Percentiles rank a stretch among this genome's conserved stretches.
phyloP scores from a whole-genome alignment of 2,329 filamentous ascomycete species.

The Calycina herbarum region DNA sequence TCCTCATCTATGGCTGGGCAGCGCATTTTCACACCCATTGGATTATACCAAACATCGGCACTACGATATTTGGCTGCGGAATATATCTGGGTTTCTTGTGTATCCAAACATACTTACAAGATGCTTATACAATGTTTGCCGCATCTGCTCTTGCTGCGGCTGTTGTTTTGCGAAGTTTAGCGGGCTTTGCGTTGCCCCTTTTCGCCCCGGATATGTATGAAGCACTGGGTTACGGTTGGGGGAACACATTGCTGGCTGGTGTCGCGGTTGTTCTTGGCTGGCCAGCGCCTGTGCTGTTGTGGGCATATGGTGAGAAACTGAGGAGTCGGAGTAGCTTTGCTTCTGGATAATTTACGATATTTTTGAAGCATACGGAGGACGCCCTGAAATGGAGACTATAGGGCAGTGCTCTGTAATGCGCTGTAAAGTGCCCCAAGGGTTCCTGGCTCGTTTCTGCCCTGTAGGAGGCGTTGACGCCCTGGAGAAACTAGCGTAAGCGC shows the following conservation, averaged over 20 bases:
- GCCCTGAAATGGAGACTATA: too few species aligned
- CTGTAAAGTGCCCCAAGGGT: too few species aligned
- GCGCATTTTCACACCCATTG: conserved; percentile 50
- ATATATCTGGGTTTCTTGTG: conserved; percentile 36
- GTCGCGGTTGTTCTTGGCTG: conserved; percentile 50
- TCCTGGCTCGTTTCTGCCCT: too few species aligned
- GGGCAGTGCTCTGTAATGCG: too few species aligned
- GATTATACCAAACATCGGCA: conserved; percentile 57
- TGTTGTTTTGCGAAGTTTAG: conserved; percentile 16
- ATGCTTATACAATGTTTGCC: conserved; percentile 41
- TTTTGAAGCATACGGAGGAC: too few species aligned
- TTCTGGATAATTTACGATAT: too few species aligned
- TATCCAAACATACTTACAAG: conserved; percentile 50
- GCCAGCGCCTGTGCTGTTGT: conserved; percentile 43
- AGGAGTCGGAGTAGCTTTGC: conserved; percentile 41
- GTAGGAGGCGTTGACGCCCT: too few species aligned
- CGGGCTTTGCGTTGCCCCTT: conserved; percentile 21
- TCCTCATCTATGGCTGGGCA: conserved; percentile 53
- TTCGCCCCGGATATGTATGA: conserved; percentile 20
- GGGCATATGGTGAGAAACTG: conserved; percentile 38
- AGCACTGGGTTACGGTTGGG: conserved; percentile 47
- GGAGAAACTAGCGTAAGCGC: too few species aligned
- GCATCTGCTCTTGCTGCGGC: conserved; percentile 41
- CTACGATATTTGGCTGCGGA: conserved; percentile 49
- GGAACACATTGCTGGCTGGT: conserved; percentile 44